These are phyloP conservation scores for Thymus quinquecostatus DNA, from an alignment of 257 asterid genomes.

Conservation along the genomic window DNA sequence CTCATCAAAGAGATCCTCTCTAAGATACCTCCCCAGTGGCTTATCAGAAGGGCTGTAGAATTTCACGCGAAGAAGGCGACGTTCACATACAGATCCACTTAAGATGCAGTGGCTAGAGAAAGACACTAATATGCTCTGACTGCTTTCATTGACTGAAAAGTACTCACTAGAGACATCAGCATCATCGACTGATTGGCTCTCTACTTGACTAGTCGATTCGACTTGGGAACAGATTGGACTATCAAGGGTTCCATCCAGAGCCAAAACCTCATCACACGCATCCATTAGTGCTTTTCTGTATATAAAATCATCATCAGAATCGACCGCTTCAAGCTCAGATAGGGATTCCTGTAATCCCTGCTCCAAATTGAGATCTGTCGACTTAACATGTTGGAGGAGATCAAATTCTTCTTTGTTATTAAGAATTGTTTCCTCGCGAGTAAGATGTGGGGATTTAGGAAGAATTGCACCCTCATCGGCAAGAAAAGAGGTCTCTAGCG, in stretches of 20 bases:
- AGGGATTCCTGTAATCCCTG: conserved; percentile 50
- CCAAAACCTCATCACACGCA: conserved; percentile 43
- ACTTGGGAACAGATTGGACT: neutral
- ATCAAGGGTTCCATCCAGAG: conserved; percentile 33
- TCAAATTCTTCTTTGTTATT: conserved; percentile 36
- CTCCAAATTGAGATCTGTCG: conserved; percentile 49
- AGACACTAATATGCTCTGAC: conserved; percentile 81
- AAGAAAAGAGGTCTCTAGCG: conserved; percentile 85
- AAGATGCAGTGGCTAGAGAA: conserved; percentile 80
- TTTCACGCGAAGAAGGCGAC: conserved; percentile 72
- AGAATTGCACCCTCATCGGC: conserved; percentile 94
- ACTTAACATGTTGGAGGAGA: conserved; percentile 24
- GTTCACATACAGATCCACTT: conserved; percentile 73
- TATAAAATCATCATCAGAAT: conserved; percentile 37
- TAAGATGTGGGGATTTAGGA: conserved; percentile 49
- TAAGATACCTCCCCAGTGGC: conserved; percentile 88
- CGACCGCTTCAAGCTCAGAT: conserved; percentile 44
- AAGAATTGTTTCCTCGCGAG: conserved; percentile 40
- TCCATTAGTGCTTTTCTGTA: conserved; percentile 40
- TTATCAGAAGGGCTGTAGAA: conserved; percentile 87
- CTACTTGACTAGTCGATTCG: conserved; percentile 29
- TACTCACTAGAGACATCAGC: conserved; percentile 41
- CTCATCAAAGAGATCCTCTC: conserved; percentile 80
- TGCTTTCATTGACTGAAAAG: conserved; percentile 53
- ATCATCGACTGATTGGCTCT: conserved; percentile 41